Conservation (phyloP, 139 green algal genomes). For the Chlorella sp. region DNA sequence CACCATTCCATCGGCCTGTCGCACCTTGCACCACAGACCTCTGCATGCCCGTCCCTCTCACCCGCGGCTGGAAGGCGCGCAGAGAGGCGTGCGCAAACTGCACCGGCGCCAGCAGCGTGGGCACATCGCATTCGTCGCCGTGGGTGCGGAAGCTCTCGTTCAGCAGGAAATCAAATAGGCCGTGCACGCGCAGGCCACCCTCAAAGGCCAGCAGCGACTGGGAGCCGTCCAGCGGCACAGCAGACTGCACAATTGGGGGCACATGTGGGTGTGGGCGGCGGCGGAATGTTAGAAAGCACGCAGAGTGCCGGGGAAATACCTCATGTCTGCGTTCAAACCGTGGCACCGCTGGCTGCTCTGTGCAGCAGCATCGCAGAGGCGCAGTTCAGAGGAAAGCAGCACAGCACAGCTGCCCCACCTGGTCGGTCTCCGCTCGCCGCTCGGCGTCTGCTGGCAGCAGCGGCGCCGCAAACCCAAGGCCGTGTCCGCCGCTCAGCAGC, state of each 20-base stretch:
- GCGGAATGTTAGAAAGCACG: neutral
- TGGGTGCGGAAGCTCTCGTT: slow-evolving; percentile 40
- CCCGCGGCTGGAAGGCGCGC: slow-evolving; percentile 30
- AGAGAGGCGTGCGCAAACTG: slow-evolving; percentile 58
- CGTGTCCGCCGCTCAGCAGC: slow-evolving; percentile 31
- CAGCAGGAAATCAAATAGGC: slow-evolving; percentile 67
- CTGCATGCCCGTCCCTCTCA: neutral
- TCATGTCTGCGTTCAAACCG: too few species aligned
- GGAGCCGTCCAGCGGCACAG: slow-evolving; percentile 44
- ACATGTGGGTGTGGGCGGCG: neutral
- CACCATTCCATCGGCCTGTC: neutral
- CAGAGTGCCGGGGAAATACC: neutral
- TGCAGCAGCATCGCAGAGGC: neutral
- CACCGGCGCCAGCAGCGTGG: slow-evolving; percentile 61
- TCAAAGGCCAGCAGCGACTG: slow-evolving; percentile 64
- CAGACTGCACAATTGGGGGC: neutral
- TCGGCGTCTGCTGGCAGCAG: slow-evolving; percentile 38
- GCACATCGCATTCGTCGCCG: slow-evolving; percentile 57
- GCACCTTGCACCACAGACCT: neutral
- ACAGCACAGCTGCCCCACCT: neutral
- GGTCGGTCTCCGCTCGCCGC: neutral
- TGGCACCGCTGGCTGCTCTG: neutral
- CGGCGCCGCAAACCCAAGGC: slow-evolving; percentile 58
- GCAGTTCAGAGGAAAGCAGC: neutral
- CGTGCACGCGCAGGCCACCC: slow-evolving; percentile 54